phyloP scores from a whole-genome alignment of 306 rosid genomes.

The Castanospermum australe region DNA sequence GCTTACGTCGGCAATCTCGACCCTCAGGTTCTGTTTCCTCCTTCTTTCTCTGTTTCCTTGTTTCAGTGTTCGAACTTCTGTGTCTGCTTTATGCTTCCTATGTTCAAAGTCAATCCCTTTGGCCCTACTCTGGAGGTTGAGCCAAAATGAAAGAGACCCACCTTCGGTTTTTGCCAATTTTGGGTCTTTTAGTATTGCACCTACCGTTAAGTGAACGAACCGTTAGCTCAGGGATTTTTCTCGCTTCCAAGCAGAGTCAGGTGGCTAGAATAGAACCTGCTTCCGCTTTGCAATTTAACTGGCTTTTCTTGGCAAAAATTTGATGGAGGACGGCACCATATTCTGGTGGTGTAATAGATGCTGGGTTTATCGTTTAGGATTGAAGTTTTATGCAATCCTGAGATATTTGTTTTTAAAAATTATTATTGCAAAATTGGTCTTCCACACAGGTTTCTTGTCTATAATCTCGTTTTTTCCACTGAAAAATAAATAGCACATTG shows the following conservation, averaged over 20 bases:
- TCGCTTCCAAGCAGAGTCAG: no score
- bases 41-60: no score
- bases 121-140: no score
- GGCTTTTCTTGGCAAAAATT: neutral
- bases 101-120: no score
- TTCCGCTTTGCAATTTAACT: neutral
- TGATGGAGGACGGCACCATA: neutral
- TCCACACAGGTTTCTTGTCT: neutral
- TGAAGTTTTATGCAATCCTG: neutral
- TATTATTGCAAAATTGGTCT: no score
- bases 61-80: no score
- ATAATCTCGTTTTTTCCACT: no score
- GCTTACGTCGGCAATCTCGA: constrained; percentile 98
- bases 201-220: neutral
- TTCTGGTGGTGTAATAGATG: neutral
- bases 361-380: neutral
- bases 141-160: no score
- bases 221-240: neutral
- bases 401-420: no score
- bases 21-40: no score
- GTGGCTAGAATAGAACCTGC: neutral
- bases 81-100: neutral
- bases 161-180: neutral
- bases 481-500: no score
- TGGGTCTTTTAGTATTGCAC: neutral